Base-by-base conservation (phyloP, 257 asterid species). In the Solanum peruvianum region DNA sequence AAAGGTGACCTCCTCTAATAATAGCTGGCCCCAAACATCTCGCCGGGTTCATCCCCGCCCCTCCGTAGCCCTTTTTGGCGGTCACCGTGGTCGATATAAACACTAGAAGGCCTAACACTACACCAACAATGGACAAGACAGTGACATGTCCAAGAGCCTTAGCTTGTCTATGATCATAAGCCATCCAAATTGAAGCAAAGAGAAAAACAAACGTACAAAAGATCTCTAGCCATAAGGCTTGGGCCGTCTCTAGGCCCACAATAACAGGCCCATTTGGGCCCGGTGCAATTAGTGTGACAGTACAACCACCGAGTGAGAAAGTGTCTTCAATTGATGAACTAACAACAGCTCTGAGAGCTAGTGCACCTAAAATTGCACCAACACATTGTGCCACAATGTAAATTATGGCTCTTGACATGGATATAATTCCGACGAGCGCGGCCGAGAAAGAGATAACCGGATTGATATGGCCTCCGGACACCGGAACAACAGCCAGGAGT, bases 401-500 rank as follows among this genome's bases (percentile, higher is more conserved):
- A 41, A 94, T 67, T 9, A 90, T 9, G 67, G 97, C 98, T 0
- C 95, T 92, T 4, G 95, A 85, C 77, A 95, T 78, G 75, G 98
- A 95, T 87, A 95, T 93, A 2, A 94, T 85, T 20, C 98, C 98
- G 9, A 94, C 96, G 1, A 95, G 71, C 8, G 91, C 94, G 2
- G 98, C 97, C 20, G 98, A 95, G 91, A 94, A 91, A 88, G 96
- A 92, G 92, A 95, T 87, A 21, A 93, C 91, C 7, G 98, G 98
- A 89, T 95, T 94, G 67, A 95, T 89, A 89, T 93, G 97, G 88
- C 97, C 98, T 1, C 98, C 98, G 73, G 98, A 95, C 56, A 95
- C 86, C 0, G 98, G 98, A 87, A 91, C 92, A 33, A 93, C 94
- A 0, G 97, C 97, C 0, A 95, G 89, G 37, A 93, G 94, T 83